Conservation (phyloP, 352 stramenopile species). For the Ophiocytium majus region DNA sequence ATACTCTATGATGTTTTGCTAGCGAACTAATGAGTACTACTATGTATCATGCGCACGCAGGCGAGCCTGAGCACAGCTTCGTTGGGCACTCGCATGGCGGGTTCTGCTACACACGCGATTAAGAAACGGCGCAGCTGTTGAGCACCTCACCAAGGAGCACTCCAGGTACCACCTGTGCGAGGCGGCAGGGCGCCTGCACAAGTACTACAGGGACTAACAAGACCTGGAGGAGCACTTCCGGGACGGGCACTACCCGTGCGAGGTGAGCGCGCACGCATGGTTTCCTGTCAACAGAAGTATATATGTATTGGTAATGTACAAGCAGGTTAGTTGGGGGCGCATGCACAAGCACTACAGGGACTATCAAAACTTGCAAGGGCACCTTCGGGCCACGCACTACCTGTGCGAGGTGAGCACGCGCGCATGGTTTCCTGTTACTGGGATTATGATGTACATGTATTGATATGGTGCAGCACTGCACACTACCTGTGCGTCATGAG, state of each 20-base stretch:
- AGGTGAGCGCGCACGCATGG: conserved; percentile 19
- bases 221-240: conserved; percentile 84
- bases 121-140: conserved; percentile 76
- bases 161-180: conserved; percentile 84
- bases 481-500: too few species aligned
- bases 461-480: too few species aligned
- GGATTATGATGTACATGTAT: too few species aligned
- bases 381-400: conserved; percentile 79
- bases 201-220: conserved; percentile 79
- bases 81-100: conserved; percentile 76
- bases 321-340: too few species aligned
- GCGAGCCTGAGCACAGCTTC: conserved; percentile 71
- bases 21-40: too few species aligned
- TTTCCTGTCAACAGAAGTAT: too few species aligned
- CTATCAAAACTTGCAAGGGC: conserved; percentile 80
- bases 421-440: too few species aligned
- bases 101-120: conserved; percentile 78
- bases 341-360: conserved; percentile 79
- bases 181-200: conserved; percentile 74
- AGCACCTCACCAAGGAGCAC: conserved; percentile 82
- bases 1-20: too few species aligned
- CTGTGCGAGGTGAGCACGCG: conserved; percentile 67
- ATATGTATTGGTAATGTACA: too few species aligned
- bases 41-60: too few species aligned
- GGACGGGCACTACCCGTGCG: conserved; percentile 77